Percentiles rank a stretch among this genome's conserved stretches.
Conservation (phyloP, 164 flowering plant species). For the Euptelea pleiosperma region DNA sequence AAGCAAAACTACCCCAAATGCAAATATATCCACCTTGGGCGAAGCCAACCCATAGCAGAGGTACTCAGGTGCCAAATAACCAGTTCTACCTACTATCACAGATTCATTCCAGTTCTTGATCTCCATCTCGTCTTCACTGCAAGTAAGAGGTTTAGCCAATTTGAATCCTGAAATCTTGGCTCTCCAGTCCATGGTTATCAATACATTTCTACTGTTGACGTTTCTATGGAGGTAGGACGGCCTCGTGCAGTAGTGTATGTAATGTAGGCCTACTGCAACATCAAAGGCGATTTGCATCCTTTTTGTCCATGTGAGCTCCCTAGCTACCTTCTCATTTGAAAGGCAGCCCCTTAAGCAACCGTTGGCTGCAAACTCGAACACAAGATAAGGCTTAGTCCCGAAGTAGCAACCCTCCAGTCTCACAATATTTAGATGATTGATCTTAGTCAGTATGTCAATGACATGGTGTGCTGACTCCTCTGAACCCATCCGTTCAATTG, state of each 20-base stretch:
- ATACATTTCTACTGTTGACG: slow-evolving; percentile 41
- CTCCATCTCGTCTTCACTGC: slow-evolving; percentile 11
- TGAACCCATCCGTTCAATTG: slow-evolving; percentile 48
- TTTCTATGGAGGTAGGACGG: slow-evolving; percentile 51
- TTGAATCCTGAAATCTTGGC: slow-evolving; percentile 52
- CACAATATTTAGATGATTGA: slow-evolving; percentile 59
- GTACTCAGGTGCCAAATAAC: slow-evolving; percentile 54
- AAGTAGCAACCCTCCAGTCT: slow-evolving; percentile 49
- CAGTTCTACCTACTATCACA: slow-evolving; percentile 28
- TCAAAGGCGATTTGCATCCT: slow-evolving; percentile 58
- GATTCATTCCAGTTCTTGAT: slow-evolving; percentile 21
- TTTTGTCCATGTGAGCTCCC: slow-evolving; percentile 39
- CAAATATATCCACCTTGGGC: slow-evolving; percentile 50
- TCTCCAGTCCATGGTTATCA: slow-evolving; percentile 48
- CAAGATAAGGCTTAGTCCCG: slow-evolving; percentile 42
- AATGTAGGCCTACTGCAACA: slow-evolving; percentile 56
- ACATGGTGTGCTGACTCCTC: slow-evolving; percentile 37
- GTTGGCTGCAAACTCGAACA: slow-evolving; percentile 48
- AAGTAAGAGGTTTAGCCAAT: slow-evolving; percentile 25
- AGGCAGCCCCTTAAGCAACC: slow-evolving; percentile 54
- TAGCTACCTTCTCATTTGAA: slow-evolving; percentile 17
- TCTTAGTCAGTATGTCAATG: slow-evolving; percentile 46
- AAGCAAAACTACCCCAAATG: slow-evolving; percentile 61
- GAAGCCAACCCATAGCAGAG: slow-evolving; percentile 30
- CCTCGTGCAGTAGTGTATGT: slow-evolving; percentile 53